A percentile compares a stretch with the other conserved stretches of the same genome.
These are phyloP conservation scores for Hygrophoropsis aurantiaca DNA, from an alignment of 768 basidiomycete genomes.

Conservation along the genomic window DNA sequence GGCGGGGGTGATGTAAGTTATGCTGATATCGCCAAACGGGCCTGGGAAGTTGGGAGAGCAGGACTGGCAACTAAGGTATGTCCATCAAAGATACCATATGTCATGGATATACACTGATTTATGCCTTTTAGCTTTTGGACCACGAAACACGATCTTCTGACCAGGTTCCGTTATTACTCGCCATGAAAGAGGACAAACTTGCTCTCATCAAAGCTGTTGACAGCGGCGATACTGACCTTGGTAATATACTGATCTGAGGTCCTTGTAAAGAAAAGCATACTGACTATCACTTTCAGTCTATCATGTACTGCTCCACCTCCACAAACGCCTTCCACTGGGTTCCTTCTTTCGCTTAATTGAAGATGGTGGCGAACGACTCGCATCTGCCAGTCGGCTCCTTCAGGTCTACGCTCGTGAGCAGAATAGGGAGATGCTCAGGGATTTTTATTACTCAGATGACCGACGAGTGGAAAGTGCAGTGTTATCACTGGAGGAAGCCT, in stretches of 20 bases:
- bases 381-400: slow-evolving; percentile 73
- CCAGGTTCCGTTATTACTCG: slow-evolving; percentile 89
- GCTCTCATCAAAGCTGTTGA: slow-evolving; percentile 89
- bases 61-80: slow-evolving; percentile 81
- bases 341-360: slow-evolving; percentile 94
- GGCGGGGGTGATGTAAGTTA: slow-evolving; percentile 83
- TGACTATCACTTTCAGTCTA: slow-evolving; percentile 59
- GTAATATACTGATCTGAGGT: too few species aligned
- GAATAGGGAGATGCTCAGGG: slow-evolving; percentile 86
- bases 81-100: not conserved
- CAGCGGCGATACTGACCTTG: slow-evolving; percentile 93
- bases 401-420: slow-evolving; percentile 92
- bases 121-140: slow-evolving; percentile 69
- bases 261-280: too few species aligned
- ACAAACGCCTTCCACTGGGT: slow-evolving; percentile 80
- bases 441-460: slow-evolving; percentile 98
- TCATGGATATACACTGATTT: not conserved
- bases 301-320: slow-evolving; percentile 86
- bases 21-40: slow-evolving; percentile 90
- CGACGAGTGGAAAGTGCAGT: slow-evolving; percentile 90
- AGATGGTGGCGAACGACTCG: slow-evolving; percentile 76
- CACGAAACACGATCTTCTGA: slow-evolving; percentile 86
- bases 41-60: slow-evolving; percentile 85
- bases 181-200: slow-evolving; percentile 91
- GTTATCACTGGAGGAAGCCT: slow-evolving; percentile 84